Evolutionary conservation across 2,329 filamentous ascomycete species (phyloP).

Genomic region (Sporothrix sp.): DNA sequence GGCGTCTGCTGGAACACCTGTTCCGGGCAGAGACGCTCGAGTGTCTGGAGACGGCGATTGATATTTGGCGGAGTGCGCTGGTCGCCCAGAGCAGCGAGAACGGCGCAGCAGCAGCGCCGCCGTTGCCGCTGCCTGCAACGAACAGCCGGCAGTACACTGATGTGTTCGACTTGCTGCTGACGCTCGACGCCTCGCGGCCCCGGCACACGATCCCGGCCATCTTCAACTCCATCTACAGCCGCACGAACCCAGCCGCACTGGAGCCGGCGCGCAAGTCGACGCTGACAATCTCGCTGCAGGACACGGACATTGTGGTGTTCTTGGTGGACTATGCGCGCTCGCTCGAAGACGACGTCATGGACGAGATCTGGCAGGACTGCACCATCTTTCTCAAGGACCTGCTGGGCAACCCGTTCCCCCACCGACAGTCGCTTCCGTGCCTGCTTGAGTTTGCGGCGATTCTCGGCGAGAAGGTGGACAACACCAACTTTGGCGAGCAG

Average conservation of each 20-base stretch:
- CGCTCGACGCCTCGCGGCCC: slow-evolving; percentile 81
- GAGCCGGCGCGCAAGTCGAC: slow-evolving; percentile 77
- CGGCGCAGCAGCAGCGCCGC: slow-evolving; percentile 25
- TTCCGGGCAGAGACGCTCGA: slow-evolving; percentile 89
- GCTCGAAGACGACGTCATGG: slow-evolving; percentile 92
- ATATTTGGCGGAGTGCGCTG: slow-evolving; percentile 60
- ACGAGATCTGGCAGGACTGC: slow-evolving; percentile 96
- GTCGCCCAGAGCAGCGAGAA: slow-evolving; percentile 26
- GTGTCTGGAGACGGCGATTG: slow-evolving; percentile 82
- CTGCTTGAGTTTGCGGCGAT: slow-evolving; percentile 83
- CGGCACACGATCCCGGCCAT: slow-evolving; percentile 87
- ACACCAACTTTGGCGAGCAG: slow-evolving; percentile 95
- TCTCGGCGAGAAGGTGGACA: slow-evolving; percentile 89
- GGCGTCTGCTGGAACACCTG: slow-evolving; percentile 81
- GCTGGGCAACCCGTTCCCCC: slow-evolving; percentile 85
- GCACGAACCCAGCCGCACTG: slow-evolving; percentile 73
- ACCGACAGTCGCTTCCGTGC: slow-evolving; percentile 78
- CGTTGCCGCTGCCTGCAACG: neutral
- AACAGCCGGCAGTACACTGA: slow-evolving; percentile 38
- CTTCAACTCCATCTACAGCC: slow-evolving; percentile 92
- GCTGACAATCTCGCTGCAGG: slow-evolving; percentile 72
- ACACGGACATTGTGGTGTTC: slow-evolving; percentile 78
- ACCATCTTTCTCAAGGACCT: slow-evolving; percentile 84
- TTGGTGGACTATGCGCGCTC: slow-evolving; percentile 82
- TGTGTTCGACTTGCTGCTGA: slow-evolving; percentile 79